These are phyloP conservation scores for Glycine soja DNA, from an alignment of 306 rosid genomes.

Conservation along the genomic window DNA sequence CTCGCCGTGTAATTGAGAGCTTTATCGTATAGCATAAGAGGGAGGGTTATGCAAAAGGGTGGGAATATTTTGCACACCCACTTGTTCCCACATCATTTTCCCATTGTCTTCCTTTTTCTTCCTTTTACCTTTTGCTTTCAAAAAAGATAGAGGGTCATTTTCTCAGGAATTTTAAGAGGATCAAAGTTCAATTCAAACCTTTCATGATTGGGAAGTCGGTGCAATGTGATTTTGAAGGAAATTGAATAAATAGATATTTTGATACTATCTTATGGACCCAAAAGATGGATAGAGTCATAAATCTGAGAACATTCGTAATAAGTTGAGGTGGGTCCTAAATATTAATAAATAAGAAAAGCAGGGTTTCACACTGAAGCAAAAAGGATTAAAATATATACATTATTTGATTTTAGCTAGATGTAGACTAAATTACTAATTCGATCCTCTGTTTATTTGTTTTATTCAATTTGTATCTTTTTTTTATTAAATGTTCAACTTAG, in stretches of 20 bases:
- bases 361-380: neutral
- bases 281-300: neutral
- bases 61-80: slow-evolving; percentile 24
- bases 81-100: slow-evolving; percentile 9
- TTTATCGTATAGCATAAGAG: slow-evolving; percentile 3
- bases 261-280: neutral
- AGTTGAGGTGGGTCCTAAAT: slow-evolving; percentile 11
- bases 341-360: neutral
- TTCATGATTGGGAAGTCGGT: slow-evolving; percentile 23
- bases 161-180: slow-evolving; percentile 36
- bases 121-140: slow-evolving; percentile 43
- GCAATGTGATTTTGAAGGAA: neutral
- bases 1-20: slow-evolving; percentile 27
- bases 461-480: no score
- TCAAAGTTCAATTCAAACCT: slow-evolving; percentile 30
- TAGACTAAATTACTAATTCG: no score
- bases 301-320: neutral
- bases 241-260: neutral
- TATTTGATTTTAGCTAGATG: no score
- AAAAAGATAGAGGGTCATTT: slow-evolving; percentile 31
- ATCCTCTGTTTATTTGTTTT: no score
- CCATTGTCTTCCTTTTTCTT: neutral
- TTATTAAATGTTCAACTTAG: no score
- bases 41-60: neutral
- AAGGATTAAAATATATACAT: no score